phyloP scores from a whole-genome alignment of 257 asterid species.

The Petunia axillaris region DNA sequence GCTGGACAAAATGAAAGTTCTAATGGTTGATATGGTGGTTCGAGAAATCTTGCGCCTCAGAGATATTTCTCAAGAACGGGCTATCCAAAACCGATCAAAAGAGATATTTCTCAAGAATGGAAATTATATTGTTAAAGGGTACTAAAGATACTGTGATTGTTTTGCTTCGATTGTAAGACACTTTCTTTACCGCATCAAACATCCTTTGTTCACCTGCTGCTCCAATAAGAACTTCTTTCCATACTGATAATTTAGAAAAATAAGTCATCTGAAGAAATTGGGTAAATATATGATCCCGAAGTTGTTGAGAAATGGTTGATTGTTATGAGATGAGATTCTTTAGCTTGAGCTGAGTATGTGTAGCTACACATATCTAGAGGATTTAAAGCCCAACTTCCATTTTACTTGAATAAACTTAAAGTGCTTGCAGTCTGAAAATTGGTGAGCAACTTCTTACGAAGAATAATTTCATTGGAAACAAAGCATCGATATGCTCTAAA shows the following conservation, averaged over 20 bases:
- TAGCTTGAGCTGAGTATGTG: not conserved
- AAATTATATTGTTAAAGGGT: not conserved
- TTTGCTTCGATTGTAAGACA: not conserved
- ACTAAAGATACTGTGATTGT: not conserved
- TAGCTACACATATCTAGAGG: not conserved
- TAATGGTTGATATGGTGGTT: slow-evolving; percentile 17
- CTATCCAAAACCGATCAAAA: no score
- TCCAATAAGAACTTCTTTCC: not conserved
- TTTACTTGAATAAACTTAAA: not conserved
- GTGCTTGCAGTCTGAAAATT: not conserved
- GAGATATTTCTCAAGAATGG: not conserved
- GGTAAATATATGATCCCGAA: not conserved
- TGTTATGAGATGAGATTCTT: not conserved
- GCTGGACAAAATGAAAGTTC: slow-evolving; percentile 1
- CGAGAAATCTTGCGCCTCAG: not conserved
- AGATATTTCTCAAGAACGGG: not conserved
- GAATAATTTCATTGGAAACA: not conserved
- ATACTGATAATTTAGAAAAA: not conserved
- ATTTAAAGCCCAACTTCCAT: not conserved
- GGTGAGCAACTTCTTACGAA: not conserved
- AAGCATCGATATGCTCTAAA: not conserved
- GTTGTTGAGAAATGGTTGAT: not conserved
- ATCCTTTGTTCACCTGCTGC: not conserved
- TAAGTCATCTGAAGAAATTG: not conserved
- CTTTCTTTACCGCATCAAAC: not conserved